Evolutionary conservation across 768 basidiomycete species (phyloP), one percentile per base, ranked within the genome.

Genomic region (Myochromella boudieri): DNA sequence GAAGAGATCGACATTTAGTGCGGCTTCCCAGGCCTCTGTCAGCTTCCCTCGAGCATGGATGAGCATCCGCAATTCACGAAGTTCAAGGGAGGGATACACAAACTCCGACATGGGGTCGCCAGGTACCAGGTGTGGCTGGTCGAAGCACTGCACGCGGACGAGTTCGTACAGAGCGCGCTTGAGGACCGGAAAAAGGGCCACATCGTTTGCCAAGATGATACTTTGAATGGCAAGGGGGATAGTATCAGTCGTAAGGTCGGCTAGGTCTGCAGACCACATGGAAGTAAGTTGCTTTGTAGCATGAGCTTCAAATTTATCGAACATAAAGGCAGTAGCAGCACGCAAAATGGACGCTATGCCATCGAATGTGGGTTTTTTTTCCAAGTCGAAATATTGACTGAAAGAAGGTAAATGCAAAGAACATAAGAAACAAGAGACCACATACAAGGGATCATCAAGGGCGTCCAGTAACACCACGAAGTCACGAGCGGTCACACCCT

Each of bases 141-240:
- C 66, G 43, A 67, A 65, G 11, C 48, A 57, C 7, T 56, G 40
- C 10, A 51, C 52, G 24, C 70, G 59, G 4, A 70, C 54, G 27
- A 73, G 60, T 52, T 73, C 71, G 54, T 71, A 74, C 48, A 67
- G 62, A 4, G 71, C 64, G 38, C 66, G 59, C 37, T 70, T 70
- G 14, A 65, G 61, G 4, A 71, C 55, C 5, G 38, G 21, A 20
- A 59, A 60, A 15, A 68, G 51, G 26, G 56, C 60, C 49, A 54
- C 66, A 10, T 50, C 17, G 14, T 63, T 63, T 10, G 67, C 68
- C 37, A 75, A 58, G 33, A 56, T 43, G 26, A 72, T 53, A 10
- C 59, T 66, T 40, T 64, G 63, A 1, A 58, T 58, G 1, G 69
- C 70, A 34, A 59, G 46, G 1, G 57, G 49, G 33, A 60, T 29